Evolutionary conservation across 2,329 filamentous ascomycete genomes (phyloP), one percentile per base, ranked within the genome.

Genomic region (Pseudocercospora ulei): DNA sequence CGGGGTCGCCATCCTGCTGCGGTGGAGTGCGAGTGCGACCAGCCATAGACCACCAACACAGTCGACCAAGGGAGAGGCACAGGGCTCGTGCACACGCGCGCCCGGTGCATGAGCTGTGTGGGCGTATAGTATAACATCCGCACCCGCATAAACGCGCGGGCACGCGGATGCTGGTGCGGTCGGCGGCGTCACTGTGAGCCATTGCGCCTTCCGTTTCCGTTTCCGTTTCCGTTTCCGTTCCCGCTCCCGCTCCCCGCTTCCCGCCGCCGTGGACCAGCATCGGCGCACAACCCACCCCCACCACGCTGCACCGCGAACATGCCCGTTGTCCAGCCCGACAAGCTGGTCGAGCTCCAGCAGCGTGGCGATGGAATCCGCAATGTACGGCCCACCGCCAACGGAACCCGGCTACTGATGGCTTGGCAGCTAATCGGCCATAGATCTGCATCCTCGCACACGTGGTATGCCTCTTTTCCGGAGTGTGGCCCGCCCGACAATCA

Each of bases 371-470:
- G 87, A 63, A 81, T 98, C 60, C 76, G 90, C 69, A 98, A 98
- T 73, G 86, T 92, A 70, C 62, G 75, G 62, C 54, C 16, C 30
- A 41, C 13, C 34, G 26, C 22, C 27, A 34, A 25, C 7, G 28
- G n/a, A 27, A 16, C 38, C 24, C 12, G 17, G 14, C 31, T 14
- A 31, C 41, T 38, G 25, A 35, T 25, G 19, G 39, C 27, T 38
- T 38, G 25, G 35, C 41, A 48, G 43, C 51, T 56, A 50, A 55
- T 39, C 29, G 9, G 25, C 16, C 6, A 17, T 45, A 59, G 56
- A 94, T 95, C 51, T 95, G 88, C 62, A 94, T 96, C 54, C 67
- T 96, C 51, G 88, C 88, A 30, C 88, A 96, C 61, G 88, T 96
- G 56, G 75, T 78, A 71, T 61, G 72, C 70, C 13, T 9, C 2